These are phyloP conservation scores for Coemansia sp. DNA, from an alignment of 192 early-diverging fungal species.

Conservation along the genomic window DNA sequence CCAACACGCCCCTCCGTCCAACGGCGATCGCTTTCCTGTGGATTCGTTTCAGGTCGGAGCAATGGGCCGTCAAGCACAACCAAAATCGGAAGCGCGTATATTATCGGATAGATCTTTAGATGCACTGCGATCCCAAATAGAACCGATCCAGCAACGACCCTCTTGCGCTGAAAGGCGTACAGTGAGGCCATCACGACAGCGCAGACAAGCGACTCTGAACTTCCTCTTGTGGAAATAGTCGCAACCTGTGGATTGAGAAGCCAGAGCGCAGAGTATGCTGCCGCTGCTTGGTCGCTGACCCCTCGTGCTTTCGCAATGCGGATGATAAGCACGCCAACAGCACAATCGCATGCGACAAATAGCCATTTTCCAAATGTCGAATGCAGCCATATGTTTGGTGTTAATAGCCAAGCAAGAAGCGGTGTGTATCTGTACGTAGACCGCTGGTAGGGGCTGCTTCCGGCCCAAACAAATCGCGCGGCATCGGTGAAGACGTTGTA, in stretches of 20 bases:
- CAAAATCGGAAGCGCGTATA: conserved; percentile 87
- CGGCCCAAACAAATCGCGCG: conserved; percentile 70
- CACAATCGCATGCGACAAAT: conserved; percentile 81
- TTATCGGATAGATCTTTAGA: conserved; percentile 95
- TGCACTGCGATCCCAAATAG: conserved; percentile 92
- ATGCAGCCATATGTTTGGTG: conserved; percentile 75
- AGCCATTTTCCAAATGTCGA: conserved; percentile 86
- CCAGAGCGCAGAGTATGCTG: conserved; percentile 71
- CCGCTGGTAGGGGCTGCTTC: conserved; percentile 80
- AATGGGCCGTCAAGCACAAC: conserved; percentile 54
- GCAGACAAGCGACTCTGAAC: conserved; percentile 84
- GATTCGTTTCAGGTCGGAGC: conserved; percentile 8
- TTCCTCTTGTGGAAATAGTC: conserved; percentile 94
- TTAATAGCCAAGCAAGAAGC: conserved; percentile 83
- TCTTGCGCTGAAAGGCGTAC: conserved; percentile 63
- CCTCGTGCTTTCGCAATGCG: conserved; percentile 56
- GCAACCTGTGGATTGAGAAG: conserved; percentile 94
- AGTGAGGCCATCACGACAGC: conserved; percentile 73
- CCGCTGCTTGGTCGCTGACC: conserved; percentile 51
- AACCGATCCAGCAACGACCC: conserved; percentile 56
- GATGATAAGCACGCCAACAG: conserved; percentile 69
- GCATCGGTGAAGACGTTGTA: conserved; percentile 97
- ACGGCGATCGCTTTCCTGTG: conserved; percentile 1
- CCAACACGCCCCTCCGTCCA: not conserved
- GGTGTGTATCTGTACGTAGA: conserved; percentile 98